Evolutionary conservation across 306 rosid genomes (phyloP).

Genomic region (Dalbergia cultrata): DNA sequence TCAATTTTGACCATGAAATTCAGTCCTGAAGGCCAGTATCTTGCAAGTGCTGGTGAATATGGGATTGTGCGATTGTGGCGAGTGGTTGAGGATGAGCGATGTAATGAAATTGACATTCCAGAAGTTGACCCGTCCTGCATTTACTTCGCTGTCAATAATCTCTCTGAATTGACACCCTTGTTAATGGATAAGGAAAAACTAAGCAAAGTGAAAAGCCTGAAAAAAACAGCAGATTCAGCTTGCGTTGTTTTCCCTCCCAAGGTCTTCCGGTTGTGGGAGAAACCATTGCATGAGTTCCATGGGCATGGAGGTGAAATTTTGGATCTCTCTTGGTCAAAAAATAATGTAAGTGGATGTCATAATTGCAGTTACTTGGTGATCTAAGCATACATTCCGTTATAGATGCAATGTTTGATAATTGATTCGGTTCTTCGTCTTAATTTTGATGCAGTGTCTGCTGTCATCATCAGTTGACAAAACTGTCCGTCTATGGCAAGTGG

Average conservation of each 20-base stretch:
- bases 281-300: conserved; percentile 83
- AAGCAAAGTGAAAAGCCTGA: conserved; percentile 58
- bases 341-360: conserved; percentile 75
- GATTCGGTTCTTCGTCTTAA: conserved; percentile 38
- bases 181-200: conserved; percentile 74
- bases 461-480: conserved; percentile 93
- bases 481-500: conserved; percentile 94
- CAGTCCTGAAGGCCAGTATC: conserved; percentile 89
- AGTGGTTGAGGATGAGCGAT: conserved; percentile 86
- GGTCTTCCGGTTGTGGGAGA: conserved; percentile 78
- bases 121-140: conserved; percentile 85
- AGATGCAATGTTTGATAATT: conserved; percentile 10
- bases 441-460: conserved; percentile 76
- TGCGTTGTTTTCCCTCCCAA: conserved; percentile 85
- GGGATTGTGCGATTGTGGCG: conserved; percentile 87
- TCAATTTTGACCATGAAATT: conserved; percentile 91
- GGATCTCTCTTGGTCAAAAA: conserved; percentile 94
- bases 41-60: conserved; percentile 95
- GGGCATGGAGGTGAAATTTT: conserved; percentile 83
- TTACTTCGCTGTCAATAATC: conserved; percentile 83
- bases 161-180: conserved; percentile 81
- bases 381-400: conserved; percentile 9
- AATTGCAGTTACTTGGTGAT: conserved; percentile 36
- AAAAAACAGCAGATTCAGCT: conserved; percentile 85
- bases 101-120: conserved; percentile 79